A percentile compares a stretch with the other conserved stretches of the same genome.
phyloP scores from a whole-genome alignment of 805 yeast genomes.

The Starmerella kuoi region DNA sequence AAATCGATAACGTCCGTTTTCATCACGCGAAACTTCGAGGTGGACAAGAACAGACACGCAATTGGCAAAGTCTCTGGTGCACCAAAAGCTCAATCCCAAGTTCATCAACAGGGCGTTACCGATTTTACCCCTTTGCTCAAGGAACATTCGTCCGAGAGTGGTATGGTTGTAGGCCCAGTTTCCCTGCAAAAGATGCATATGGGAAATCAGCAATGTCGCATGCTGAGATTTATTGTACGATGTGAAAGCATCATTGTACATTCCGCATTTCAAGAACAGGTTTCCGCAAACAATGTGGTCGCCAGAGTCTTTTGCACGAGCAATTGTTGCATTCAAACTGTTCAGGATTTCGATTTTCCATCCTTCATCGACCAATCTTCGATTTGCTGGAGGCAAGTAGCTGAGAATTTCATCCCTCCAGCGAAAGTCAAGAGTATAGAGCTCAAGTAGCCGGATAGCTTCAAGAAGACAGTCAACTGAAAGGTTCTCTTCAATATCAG shows the following conservation, averaged over 20 bases:
- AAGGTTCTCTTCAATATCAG: not conserved
- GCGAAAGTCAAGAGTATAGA: constrained; percentile 1
- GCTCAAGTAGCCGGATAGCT: constrained; percentile 4
- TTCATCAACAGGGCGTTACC: constrained; percentile 2
- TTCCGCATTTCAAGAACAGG: constrained; percentile 7
- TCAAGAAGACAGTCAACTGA: not conserved
- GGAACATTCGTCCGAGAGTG: not conserved
- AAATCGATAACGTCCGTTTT: not conserved
- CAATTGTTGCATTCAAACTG: constrained; percentile 3
- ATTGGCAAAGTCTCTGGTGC: constrained; percentile 7
- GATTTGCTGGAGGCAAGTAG: not conserved
- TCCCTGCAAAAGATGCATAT: constrained; percentile 9
- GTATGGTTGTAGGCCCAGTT: constrained; percentile 12
- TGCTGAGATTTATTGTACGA: constrained; percentile 1
- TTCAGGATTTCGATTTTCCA: not conserved
- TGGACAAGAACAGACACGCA: constrained; percentile 10
- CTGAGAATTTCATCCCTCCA: constrained; percentile 8
- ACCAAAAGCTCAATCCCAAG: constrained; percentile 15
- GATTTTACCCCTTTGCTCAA: not conserved
- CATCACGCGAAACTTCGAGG: not conserved
- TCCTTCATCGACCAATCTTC: not conserved
- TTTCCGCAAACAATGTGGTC: constrained; percentile 6
- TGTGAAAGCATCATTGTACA: constrained; percentile 11
- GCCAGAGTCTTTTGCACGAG: not conserved
- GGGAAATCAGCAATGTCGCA: constrained; percentile 6